phyloP scores from a whole-genome alignment of 495 filamentous ascomycete genomes.

The Penicillium taxi region DNA sequence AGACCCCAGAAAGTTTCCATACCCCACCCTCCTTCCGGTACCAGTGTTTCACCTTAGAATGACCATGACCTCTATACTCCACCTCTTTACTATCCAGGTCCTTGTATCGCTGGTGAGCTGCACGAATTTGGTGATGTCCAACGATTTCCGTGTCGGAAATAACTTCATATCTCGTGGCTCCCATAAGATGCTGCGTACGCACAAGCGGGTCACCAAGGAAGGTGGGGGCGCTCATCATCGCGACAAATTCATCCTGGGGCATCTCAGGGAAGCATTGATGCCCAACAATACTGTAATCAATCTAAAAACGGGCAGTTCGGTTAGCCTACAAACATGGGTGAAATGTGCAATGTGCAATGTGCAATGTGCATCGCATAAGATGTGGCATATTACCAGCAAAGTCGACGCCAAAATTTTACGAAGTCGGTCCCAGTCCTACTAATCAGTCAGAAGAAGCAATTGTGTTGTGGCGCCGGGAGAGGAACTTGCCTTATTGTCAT shows the following conservation, averaged over 20 bases:
- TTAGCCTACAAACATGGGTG: neutral
- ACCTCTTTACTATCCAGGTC: slow-evolving; percentile 20
- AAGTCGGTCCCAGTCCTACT: slow-evolving; percentile 64
- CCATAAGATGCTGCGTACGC: slow-evolving; percentile 72
- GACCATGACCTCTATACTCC: slow-evolving; percentile 47
- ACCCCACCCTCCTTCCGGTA: slow-evolving; percentile 67
- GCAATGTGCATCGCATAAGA: neutral
- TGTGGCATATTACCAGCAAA: slow-evolving; percentile 44
- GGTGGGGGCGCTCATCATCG: slow-evolving; percentile 56
- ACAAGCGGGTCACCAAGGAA: slow-evolving; percentile 65
- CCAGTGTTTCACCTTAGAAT: slow-evolving; percentile 63
- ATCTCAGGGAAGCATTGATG: slow-evolving; percentile 65
- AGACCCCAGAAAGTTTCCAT: slow-evolving; percentile 77
- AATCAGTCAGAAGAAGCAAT: neutral
- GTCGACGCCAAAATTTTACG: slow-evolving; percentile 64
- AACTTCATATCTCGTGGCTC: slow-evolving; percentile 64
- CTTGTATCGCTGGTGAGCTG: slow-evolving; percentile 51
- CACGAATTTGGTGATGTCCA: slow-evolving; percentile 71
- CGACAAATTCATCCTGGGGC: slow-evolving; percentile 62
- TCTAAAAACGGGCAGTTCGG: slow-evolving; percentile 9
- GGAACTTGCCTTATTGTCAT: slow-evolving; percentile 53
- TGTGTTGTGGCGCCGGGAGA: neutral
- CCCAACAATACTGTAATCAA: slow-evolving; percentile 71
- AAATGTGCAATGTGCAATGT: no score
- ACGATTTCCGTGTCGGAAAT: slow-evolving; percentile 57